A percentile compares a stretch with the other conserved stretches of the same genome.
Conservation (phyloP, 768 basidiomycete species). For the Panaeolus papilionaceus region DNA sequence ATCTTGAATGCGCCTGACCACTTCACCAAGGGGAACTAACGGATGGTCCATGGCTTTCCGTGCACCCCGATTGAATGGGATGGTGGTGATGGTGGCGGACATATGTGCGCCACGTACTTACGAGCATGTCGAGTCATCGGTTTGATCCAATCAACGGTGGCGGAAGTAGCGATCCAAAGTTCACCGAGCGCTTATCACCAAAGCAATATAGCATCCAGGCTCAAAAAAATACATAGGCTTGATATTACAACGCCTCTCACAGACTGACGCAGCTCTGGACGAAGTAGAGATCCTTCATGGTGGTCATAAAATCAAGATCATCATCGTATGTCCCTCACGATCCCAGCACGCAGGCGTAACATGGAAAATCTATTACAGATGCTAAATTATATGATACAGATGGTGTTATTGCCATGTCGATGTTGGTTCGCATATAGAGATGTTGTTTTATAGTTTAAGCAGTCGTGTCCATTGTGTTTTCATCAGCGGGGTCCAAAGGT, state of each 20-base stretch:
- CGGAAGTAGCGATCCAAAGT: not conserved
- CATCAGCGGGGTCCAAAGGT: slow-evolving; percentile 1
- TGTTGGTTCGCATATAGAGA: not conserved
- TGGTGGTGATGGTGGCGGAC: too few relatives aligned
- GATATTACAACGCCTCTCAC: too few relatives aligned
- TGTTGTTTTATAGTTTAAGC: slow-evolving; percentile 13
- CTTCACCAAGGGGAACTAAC: not conserved
- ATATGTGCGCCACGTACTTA: too few relatives aligned
- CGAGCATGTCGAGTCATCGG: not conserved
- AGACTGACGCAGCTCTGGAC: too few relatives aligned
- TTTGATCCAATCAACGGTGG: not conserved
- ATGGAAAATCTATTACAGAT: slow-evolving; percentile 7
- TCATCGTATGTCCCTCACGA: not conserved
- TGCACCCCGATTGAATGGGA: too few relatives aligned
- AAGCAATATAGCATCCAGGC: too few relatives aligned
- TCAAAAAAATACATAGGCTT: too few relatives aligned
- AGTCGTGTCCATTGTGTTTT: slow-evolving; percentile 21
- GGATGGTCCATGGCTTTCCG: not conserved
- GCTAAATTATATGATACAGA: slow-evolving; percentile 11
- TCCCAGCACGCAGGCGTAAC: not conserved
- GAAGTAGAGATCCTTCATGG: too few relatives aligned
- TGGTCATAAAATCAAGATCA: too few relatives aligned
- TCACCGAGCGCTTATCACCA: not conserved
- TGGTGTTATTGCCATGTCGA: not conserved
- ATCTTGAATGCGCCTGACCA: not conserved